Base-by-base conservation (phyloP, 495 filamentous ascomycete species). In the Xylaria nigripes region DNA sequence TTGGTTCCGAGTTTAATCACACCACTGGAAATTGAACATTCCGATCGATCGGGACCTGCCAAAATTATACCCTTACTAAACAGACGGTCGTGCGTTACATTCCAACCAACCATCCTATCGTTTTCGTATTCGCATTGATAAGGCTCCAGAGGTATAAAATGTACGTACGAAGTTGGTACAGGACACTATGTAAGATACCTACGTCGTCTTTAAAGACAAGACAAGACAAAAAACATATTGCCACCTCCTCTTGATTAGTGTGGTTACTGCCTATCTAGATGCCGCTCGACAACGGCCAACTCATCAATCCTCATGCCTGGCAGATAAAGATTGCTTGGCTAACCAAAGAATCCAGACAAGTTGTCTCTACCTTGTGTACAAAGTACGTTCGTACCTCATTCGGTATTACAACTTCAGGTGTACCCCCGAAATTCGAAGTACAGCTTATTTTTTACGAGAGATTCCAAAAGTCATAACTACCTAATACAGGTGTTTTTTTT, bases 91-190 rank as follows among this genome's bases (percentile, higher is more conserved):
- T 36, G 32, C 32, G 15, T 36, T 12, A 12, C 32, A 30, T 4
- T 4, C 13, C n/a, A 41, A 2, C 13, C n/a, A 30, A 25, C 32
- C 34, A 22, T 45, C 38, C 16, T 48, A 9, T 23, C 53, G 53
- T 50, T 49, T 55, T 55, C 53, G 53, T 55, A 55, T 55, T 55
- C 53, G 53, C 50, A 55, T 55, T 46, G 9, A 38, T n/a, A 45
- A 19, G 24, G 29, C 6, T 36, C 8, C 32, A 9, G n/a, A n/a
- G 13, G 10, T 40, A 40, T 18, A 36, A 7, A 7, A 3, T 36
- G 32, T 7, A 36, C 32, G 32, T 36, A 30, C 12, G 18, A 7
- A n/a, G n/a, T n/a, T n/a, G n/a, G n/a, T n/a, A n/a, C n/a, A n/a
- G n/a, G n/a, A n/a, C n/a, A n/a, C n/a, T n/a, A n/a, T n/a, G n/a